Base-by-base conservation (phyloP, 768 basidiomycete genomes). In the Xanthoconium purpureum region DNA sequence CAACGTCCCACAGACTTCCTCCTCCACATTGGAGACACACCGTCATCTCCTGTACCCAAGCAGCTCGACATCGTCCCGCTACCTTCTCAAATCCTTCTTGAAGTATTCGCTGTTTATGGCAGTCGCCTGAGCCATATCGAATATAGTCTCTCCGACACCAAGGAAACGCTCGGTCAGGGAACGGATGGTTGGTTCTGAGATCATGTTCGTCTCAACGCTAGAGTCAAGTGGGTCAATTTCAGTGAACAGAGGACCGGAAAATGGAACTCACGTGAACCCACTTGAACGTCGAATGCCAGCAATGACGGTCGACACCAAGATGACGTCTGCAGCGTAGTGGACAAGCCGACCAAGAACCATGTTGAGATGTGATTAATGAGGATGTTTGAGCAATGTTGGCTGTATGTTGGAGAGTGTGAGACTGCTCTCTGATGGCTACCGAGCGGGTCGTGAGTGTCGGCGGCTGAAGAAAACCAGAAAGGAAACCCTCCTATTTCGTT, bases 281-380 rank as follows among this genome's bases (percentile, higher is more conserved):
- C 88, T 95, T 17, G 93, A 88, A 56, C 91, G 85, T 70, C 87
- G 86, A 57, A 98, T 87, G 32, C 96, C 96, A 38, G 96, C 96
- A 39, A 95, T 73, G 8, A 98, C 81, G 13, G 96, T 92, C 15
- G 94, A 94, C 37, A 98, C 62, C 35, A 98, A 78, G 50, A 91
- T 82, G 14, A 88, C 89, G 68, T 98, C 96, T 45, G 90, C 74
- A 28, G 89, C 81, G 64, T 90, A 94, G 71, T 96, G 94, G 35
- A 87, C 73, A 17, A 97, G 71, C 71, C 84, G 82, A 63, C 91
- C 94, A 17, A 71, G 66, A 35, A 91, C 75, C 78, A 86, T 85
- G 63, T 55, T 66, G 55, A 48, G 13, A 33, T 43, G 28, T 39
- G 35, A 39, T 47, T 11, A 42, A 48, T 6, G 50, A 48, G 24